Evolutionary conservation across 176 grass and related monocot species (phyloP).

Genomic region (Thinopyrum elongatum): DNA sequence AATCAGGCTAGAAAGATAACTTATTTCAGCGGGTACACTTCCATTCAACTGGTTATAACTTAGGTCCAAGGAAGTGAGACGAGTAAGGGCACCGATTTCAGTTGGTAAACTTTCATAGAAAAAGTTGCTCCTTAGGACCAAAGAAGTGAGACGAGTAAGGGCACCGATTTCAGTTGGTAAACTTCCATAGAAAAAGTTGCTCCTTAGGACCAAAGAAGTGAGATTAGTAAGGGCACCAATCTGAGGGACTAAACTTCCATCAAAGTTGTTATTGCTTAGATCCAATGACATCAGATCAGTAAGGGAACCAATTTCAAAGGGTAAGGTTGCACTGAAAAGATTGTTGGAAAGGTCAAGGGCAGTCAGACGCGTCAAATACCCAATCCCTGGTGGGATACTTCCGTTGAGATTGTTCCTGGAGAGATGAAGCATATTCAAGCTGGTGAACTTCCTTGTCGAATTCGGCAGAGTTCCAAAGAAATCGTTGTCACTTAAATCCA

Average conservation of each 20-base stretch:
- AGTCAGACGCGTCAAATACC: not conserved
- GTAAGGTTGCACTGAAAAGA: not conserved
- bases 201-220: no score
- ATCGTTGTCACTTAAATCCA: not conserved
- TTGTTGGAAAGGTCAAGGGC: not conserved
- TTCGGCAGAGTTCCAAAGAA: conserved; percentile 22
- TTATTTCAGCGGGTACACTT: not conserved
- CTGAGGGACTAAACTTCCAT: no score
- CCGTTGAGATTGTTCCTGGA: fast-evolving
- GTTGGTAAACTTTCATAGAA: no score
- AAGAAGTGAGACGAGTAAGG: not conserved
- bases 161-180: not conserved
- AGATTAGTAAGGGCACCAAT: no score
- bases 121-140: no score
- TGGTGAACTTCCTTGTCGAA: not conserved
- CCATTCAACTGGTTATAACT: not conserved
- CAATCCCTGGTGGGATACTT: not conserved
- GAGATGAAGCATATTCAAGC: not conserved
- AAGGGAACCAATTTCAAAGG: not conserved
- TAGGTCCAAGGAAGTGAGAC: not conserved
- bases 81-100: not conserved
- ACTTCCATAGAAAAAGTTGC: no score
- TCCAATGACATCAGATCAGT: not conserved
- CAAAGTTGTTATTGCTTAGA: not conserved
- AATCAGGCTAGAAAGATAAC: not conserved